phyloP scores from a whole-genome alignment of 2,329 filamentous ascomycete species.

The Scleromitrula shiraiana region DNA sequence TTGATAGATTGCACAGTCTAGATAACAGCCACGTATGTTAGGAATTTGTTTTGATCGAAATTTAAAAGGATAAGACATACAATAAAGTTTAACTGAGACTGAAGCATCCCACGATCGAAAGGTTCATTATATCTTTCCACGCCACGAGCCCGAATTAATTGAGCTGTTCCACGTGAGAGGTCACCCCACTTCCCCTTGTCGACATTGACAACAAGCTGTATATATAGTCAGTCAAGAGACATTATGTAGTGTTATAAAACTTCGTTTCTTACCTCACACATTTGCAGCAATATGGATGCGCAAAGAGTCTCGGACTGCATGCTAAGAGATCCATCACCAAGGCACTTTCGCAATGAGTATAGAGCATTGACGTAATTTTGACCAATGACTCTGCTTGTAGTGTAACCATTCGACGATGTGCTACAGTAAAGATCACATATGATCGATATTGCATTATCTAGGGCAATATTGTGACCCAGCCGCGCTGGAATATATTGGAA shows the following conservation, averaged over 20 bases:
- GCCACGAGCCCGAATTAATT: conserved; percentile 10
- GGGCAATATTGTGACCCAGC: conserved; percentile 11
- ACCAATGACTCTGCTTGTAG: conserved; percentile 1
- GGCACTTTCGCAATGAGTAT: conserved; percentile 5
- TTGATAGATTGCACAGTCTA: conserved; percentile 3
- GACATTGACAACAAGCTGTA: conserved; percentile 12
- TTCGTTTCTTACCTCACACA: conserved; percentile 11
- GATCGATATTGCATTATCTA: conserved; percentile 15
- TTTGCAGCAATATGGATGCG: conserved; percentile 15
- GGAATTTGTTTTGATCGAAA: neutral
- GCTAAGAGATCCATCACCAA: neutral
- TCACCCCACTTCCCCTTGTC: conserved; percentile 13
- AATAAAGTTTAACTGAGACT: conserved; percentile 14
- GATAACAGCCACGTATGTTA: neutral
- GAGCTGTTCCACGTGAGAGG: conserved; percentile 11
- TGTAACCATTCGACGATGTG: neutral
- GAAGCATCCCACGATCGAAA: conserved; percentile 16
- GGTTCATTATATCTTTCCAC: conserved; percentile 7
- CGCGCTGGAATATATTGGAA: conserved; percentile 12
- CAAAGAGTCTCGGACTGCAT: conserved; percentile 14
- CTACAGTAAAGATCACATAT: conserved; percentile 12
- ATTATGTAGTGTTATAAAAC: neutral
- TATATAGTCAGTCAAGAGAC: neutral
- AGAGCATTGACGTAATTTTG: conserved; percentile 13
- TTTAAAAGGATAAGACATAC: neutral